Evolutionary conservation across 1,139 yeast genomes (phyloP).

Genomic region (Wickerhamomyces sp.): DNA sequence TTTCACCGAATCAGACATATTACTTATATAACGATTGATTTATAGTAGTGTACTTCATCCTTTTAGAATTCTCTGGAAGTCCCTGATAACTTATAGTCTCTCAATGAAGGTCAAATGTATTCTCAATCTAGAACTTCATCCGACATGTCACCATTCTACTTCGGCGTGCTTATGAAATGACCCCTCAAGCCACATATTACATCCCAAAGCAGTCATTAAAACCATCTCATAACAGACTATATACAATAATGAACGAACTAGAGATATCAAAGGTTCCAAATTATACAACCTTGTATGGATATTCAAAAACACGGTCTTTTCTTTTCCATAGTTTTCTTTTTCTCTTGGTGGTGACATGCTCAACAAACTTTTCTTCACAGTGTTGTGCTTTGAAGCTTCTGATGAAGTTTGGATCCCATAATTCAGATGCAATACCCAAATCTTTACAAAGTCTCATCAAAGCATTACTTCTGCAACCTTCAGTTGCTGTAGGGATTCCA

Average conservation of each 20-base stretch:
- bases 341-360: conserved; percentile 73
- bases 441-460: conserved; percentile 97
- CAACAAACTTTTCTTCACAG: conserved; percentile 84
- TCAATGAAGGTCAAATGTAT: background rate
- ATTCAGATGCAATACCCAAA: conserved; percentile 90
- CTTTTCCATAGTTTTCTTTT: conserved; percentile 92
- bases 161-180: too few relatives aligned
- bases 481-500: conserved; percentile 92
- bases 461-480: conserved; percentile 96
- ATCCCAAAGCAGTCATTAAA: too few relatives aligned
- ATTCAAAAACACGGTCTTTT: conserved; percentile 70
- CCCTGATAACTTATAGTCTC: background rate
- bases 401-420: conserved; percentile 95
- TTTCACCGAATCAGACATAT: too few relatives aligned
- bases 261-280: too few relatives aligned
- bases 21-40: too few relatives aligned
- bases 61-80: background rate
- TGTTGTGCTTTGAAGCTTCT: conserved; percentile 67
- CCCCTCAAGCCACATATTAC: too few relatives aligned
- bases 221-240: too few relatives aligned
- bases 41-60: too few relatives aligned
- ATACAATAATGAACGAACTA: too few relatives aligned
- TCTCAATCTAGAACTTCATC: too few relatives aligned
- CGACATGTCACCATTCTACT: too few relatives aligned
- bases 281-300: conserved; percentile 56